Evolutionary conservation across 169 alveolate genomes (phyloP).

Genomic region (Pseudocohnilembus persalinus): DNA sequence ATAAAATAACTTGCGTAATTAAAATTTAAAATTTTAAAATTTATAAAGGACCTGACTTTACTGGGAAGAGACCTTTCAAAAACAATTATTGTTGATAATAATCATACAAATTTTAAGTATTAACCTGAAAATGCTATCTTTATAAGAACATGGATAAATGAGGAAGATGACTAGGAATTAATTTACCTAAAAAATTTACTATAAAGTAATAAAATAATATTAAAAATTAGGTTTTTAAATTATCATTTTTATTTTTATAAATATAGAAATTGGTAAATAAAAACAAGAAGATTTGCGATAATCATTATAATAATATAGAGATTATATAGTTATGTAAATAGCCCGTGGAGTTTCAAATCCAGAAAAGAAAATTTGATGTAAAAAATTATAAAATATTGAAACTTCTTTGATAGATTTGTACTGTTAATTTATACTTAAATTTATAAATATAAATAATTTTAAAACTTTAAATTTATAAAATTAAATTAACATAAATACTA

Average conservation of each 20-base stretch:
- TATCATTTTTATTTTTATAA: not conserved
- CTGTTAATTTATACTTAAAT: too few relatives aligned
- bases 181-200: not conserved
- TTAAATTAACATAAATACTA: too few relatives aligned
- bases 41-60: slow-evolving; percentile 40
- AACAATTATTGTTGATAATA: slow-evolving; percentile 51
- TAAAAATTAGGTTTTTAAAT: too few relatives aligned
- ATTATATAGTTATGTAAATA: not conserved
- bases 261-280: not conserved
- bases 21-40: not conserved
- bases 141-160: slow-evolving; percentile 25
- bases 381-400: too few relatives aligned
- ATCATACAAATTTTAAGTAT: slow-evolving; percentile 27
- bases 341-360: not conserved
- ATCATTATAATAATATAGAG: not conserved
- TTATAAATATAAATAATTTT: too few relatives aligned
- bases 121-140: slow-evolving; percentile 54
- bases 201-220: slow-evolving; percentile 2
- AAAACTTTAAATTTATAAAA: too few relatives aligned
- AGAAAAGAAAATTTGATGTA: not conserved
- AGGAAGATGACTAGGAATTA: slow-evolving; percentile 17
- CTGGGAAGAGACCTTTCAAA: slow-evolving; percentile 51
- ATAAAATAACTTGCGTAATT: slow-evolving; percentile 4
- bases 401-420: too few relatives aligned
- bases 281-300: not conserved